Percentiles rank a stretch among this genome's conserved stretches.
These are phyloP conservation scores for sweet orange (Citrus sinensis) DNA, from an alignment of 345 rosid species.

Conservation along the genomic window DNA sequence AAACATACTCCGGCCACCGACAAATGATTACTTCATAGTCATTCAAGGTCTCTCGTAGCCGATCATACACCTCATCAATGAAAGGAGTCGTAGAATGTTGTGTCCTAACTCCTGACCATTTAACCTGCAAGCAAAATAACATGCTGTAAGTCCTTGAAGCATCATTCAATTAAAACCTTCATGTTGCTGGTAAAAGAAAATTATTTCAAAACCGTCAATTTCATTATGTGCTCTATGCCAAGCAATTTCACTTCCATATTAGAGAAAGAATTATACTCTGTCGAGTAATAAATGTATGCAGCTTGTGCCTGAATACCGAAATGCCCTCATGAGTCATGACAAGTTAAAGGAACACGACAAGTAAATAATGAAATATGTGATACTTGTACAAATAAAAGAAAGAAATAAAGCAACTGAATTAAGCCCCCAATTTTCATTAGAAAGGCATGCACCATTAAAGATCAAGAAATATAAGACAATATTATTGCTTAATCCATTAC, in stretches of 20 bases:
- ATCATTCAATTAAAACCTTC: not conserved
- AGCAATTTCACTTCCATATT: not conserved
- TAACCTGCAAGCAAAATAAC: conserved; percentile 59
- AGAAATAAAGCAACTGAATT: not conserved
- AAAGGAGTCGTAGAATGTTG: conserved; percentile 96
- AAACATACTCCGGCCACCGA: conserved; percentile 95
- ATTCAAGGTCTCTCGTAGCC: conserved; percentile 64
- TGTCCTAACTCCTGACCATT: conserved; percentile 93
- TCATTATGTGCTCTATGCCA: not conserved
- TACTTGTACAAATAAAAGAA: not conserved
- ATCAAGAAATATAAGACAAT: not conserved
- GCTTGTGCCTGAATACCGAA: not conserved
- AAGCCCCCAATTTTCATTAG: not conserved
- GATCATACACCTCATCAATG: conserved; percentile 90
- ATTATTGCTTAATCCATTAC: not conserved
- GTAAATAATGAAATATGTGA: not conserved
- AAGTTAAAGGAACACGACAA: not conserved
- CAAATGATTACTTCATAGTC: conserved; percentile 87
- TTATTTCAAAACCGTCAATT: not conserved
- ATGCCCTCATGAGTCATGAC: not conserved
- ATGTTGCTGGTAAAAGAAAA: not conserved
- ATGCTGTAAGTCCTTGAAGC: conserved; percentile 1
- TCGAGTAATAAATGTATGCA: not conserved
- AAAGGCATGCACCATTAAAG: not conserved
- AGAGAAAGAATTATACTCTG: not conserved